Conservation (phyloP, 2,329 filamentous ascomycete species). For the Pochonia chlamydosporia region DNA sequence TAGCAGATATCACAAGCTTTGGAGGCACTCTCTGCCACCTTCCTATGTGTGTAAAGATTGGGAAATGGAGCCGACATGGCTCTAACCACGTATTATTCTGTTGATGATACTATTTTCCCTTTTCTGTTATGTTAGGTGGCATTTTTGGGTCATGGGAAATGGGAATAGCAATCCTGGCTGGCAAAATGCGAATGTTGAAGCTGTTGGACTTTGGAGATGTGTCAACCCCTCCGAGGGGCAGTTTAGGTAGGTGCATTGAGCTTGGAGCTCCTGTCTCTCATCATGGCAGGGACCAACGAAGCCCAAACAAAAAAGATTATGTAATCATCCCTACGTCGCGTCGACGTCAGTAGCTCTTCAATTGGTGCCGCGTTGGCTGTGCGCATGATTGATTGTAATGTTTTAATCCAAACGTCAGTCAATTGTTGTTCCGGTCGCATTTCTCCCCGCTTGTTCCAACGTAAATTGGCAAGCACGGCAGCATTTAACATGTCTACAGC, state of each 20-base stretch:
- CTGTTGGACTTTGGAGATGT: too few relatives aligned
- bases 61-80: slow-evolving; percentile 40
- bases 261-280: too few relatives aligned
- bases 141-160: too few relatives aligned
- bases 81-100: neutral
- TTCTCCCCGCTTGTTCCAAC: neutral
- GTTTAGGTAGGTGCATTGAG: too few relatives aligned
- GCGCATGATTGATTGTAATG: neutral
- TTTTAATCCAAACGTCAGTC: neutral
- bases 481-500: slow-evolving; percentile 29
- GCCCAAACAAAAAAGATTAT: too few relatives aligned
- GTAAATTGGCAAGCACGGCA: neutral
- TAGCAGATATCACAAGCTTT: slow-evolving; percentile 90
- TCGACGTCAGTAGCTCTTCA: slow-evolving; percentile 5
- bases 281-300: too few relatives aligned
- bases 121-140: too few relatives aligned
- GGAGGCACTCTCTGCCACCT: slow-evolving; percentile 75
- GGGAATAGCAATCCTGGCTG: too few relatives aligned
- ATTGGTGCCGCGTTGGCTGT: neutral
- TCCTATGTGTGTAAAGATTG: slow-evolving; percentile 80
- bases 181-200: too few relatives aligned
- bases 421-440: slow-evolving; percentile 6
- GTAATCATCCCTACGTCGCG: slow-evolving; percentile 5
- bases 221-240: too few relatives aligned
- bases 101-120: slow-evolving; percentile 7